Evolutionary conservation across 2,329 filamentous ascomycete genomes (phyloP).

Genomic region (Phialemonium atrogriseum): DNA sequence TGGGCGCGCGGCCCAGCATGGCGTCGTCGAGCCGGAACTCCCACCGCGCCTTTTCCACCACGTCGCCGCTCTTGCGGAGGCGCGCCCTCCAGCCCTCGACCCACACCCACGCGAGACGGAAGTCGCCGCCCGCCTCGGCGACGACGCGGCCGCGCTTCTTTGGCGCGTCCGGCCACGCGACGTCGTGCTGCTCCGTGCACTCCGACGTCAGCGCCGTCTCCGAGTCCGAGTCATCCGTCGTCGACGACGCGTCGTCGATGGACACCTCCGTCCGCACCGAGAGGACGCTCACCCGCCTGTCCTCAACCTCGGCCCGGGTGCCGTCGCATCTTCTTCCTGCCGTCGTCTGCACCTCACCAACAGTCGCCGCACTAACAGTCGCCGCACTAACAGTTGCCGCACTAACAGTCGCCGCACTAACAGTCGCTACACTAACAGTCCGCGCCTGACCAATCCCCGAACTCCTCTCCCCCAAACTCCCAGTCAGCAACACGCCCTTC

Average conservation of each 20-base stretch:
- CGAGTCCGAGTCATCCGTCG: background rate
- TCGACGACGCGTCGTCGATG: constrained; percentile 8
- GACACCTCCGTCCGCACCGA: constrained; percentile 6
- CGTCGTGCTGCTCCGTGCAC: too few species aligned
- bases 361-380: too few species aligned
- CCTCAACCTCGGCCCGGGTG: too few species aligned
- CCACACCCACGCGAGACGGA: constrained; percentile 27
- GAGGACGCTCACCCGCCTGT: constrained; percentile 6
- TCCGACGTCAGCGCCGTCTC: background rate
- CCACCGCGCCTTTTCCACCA: constrained; percentile 24
- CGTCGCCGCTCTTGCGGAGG: constrained; percentile 20
- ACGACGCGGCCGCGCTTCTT: too few species aligned
- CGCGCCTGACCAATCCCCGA: too few species aligned
- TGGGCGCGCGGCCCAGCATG: constrained; percentile 1
- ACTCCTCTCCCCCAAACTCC: too few species aligned
- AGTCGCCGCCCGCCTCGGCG: constrained; percentile 15
- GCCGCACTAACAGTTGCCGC: too few species aligned
- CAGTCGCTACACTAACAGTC: too few species aligned
- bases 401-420: too few species aligned
- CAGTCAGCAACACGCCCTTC: constrained; percentile 6
- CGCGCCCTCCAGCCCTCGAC: constrained; percentile 28
- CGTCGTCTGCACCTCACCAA: too few species aligned
- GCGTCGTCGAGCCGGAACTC: constrained; percentile 19
- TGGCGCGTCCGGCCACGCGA: too few species aligned
- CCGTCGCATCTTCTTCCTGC: constrained; percentile 1